A percentile compares a stretch with the other conserved stretches of the same genome.
Conservation (phyloP, 2,329 filamentous ascomycete genomes). For the Chrysoporthe austroafricana region DNA sequence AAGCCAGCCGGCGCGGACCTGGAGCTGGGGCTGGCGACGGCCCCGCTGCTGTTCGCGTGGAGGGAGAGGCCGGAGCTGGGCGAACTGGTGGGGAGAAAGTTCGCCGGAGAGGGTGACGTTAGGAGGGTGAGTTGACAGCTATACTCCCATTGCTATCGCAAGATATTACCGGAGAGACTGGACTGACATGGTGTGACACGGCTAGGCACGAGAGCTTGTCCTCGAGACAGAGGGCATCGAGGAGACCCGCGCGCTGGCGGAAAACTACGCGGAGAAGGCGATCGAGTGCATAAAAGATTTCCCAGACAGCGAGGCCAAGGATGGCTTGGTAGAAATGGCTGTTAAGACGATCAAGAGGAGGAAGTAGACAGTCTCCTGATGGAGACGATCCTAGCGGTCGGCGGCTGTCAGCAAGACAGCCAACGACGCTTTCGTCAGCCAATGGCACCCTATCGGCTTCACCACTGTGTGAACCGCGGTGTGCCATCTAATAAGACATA, state of each 20-base stretch:
- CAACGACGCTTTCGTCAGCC: neutral
- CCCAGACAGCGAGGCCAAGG: conserved; percentile 93
- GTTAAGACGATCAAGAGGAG: conserved; percentile 86
- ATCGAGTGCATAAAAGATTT: conserved; percentile 82
- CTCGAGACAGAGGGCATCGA: conserved; percentile 83
- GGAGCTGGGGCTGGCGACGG: conserved; percentile 90
- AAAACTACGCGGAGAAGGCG: conserved; percentile 88
- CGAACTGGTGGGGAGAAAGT: conserved; percentile 88
- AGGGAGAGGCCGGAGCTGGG: conserved; percentile 84
- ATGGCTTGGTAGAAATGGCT: conserved; percentile 90
- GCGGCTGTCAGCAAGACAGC: neutral
- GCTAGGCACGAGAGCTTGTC: conserved; percentile 84
- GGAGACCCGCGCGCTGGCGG: conserved; percentile 86
- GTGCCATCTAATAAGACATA: neutral
- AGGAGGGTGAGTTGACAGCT: conserved; percentile 64
- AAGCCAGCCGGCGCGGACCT: conserved; percentile 95
- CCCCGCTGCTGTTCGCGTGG: conserved; percentile 94
- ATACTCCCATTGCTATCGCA: neutral
- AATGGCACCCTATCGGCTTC: no score
- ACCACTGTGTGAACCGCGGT: neutral
- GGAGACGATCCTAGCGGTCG: neutral
- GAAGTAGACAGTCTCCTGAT: conserved; percentile 60
- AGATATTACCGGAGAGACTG: neutral
- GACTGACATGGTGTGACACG: conserved; percentile 18
- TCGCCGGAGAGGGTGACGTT: conserved; percentile 81